phyloP scores from a whole-genome alignment of 768 basidiomycete genomes.

The Pholiota microspora region DNA sequence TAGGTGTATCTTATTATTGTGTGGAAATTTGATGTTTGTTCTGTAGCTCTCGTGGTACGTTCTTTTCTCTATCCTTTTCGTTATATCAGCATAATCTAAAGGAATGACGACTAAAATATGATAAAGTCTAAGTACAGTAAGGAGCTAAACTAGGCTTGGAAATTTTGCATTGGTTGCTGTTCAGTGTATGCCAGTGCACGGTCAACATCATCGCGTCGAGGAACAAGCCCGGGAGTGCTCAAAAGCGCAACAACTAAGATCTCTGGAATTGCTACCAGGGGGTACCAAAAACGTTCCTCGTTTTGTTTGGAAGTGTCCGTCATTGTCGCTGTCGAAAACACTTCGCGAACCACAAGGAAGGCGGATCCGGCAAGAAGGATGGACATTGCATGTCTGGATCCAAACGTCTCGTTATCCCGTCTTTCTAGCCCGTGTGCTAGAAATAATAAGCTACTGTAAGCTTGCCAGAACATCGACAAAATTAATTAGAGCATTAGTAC shows the following conservation, averaged over 20 bases:
- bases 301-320: constrained; percentile 20
- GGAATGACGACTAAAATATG: too few species aligned
- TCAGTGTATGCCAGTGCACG: background rate
- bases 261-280: constrained; percentile 36
- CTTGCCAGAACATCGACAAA: background rate
- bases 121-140: too few species aligned
- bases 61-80: too few species aligned
- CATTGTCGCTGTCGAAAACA: constrained; percentile 31
- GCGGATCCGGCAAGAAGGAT: constrained; percentile 31
- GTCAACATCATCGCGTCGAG: constrained; percentile 21
- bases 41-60: too few species aligned
- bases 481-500: constrained; percentile 7
- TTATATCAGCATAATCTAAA: too few species aligned
- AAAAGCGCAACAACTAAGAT: constrained; percentile 31
- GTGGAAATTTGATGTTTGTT: too few species aligned
- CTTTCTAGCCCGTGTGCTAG: background rate
- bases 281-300: constrained; percentile 38
- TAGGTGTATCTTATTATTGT: too few species aligned
- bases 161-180: background rate
- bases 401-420: constrained; percentile 13
- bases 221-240: constrained; percentile 30
- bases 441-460: background rate
- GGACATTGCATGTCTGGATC: constrained; percentile 25
- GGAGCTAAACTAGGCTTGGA: too few species aligned
- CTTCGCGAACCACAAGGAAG: constrained; percentile 35